Percentiles rank a stretch among this genome's conserved stretches.
Evolutionary conservation across 2,329 filamentous ascomycete species (phyloP).

Genomic region (Pleoardoris graminearum): DNA sequence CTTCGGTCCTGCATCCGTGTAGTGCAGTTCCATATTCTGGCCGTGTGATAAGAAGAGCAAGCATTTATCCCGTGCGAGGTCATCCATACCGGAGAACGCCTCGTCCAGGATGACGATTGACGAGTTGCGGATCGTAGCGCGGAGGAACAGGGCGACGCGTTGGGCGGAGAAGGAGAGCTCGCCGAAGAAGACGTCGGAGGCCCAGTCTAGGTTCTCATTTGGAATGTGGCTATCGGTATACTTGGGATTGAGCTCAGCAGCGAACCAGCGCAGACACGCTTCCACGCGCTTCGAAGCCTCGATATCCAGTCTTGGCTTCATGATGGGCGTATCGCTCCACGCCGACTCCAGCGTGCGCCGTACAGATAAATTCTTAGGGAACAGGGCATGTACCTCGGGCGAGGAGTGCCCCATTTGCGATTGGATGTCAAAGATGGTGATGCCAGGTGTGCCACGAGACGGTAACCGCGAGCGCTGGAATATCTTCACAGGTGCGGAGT

Average conservation of each 20-base stretch:
- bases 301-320: conserved; percentile 66
- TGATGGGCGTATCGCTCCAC: conserved; percentile 85
- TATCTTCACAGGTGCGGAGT: conserved; percentile 81
- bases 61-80: conserved; percentile 77
- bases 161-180: conserved; percentile 80
- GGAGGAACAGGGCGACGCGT: conserved; percentile 79
- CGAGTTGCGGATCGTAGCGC: conserved; percentile 51
- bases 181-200: conserved; percentile 69
- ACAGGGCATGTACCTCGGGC: conserved; percentile 91
- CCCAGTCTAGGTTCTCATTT: conserved; percentile 60
- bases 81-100: conserved; percentile 56
- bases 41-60: conserved; percentile 70
- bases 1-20: conserved; percentile 36
- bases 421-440: conserved; percentile 93
- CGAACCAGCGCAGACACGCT: conserved; percentile 75
- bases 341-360: conserved; percentile 79
- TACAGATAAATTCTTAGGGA: conserved; percentile 75
- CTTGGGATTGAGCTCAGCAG: conserved; percentile 70
- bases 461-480: conserved; percentile 84
- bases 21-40: conserved; percentile 42
- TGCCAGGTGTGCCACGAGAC: conserved; percentile 68
- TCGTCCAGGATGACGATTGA: conserved; percentile 57
- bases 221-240: conserved; percentile 13
- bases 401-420: conserved; percentile 88
- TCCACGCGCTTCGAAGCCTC: conserved; percentile 65